Conservation (phyloP, 1,284 basidiomycete genomes). For the Ganoderma sinense region DNA sequence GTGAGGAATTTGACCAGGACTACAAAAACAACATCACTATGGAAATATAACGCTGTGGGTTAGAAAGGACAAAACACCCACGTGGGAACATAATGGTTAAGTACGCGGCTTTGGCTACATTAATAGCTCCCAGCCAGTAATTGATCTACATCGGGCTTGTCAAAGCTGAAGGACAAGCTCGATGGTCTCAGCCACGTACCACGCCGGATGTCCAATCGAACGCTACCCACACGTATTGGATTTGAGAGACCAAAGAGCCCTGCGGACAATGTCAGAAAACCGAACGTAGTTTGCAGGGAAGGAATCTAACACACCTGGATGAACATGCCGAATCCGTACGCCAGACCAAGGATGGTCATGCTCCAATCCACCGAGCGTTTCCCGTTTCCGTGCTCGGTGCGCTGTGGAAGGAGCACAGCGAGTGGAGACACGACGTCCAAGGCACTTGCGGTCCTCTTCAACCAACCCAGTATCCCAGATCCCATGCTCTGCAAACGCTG, state of each 20-base stretch:
- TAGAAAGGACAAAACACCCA: slow-evolving; percentile 39
- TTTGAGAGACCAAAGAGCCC: slow-evolving; percentile 12
- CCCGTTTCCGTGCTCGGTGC: slow-evolving; percentile 39
- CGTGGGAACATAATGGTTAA: slow-evolving; percentile 72
- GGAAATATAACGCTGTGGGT: not conserved
- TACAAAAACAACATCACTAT: not conserved
- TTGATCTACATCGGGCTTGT: slow-evolving; percentile 59
- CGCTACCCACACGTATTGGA: slow-evolving; percentile 63
- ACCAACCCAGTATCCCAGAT: slow-evolving; percentile 16
- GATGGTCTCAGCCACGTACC: slow-evolving; percentile 47
- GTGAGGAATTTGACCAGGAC: slow-evolving; percentile 40
- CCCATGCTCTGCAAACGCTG: slow-evolving; percentile 31
- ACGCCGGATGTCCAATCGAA: slow-evolving; percentile 76
- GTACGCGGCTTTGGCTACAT: slow-evolving; percentile 62
- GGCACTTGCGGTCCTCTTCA: slow-evolving; percentile 40
- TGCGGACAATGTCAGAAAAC: not conserved
- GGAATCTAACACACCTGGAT: slow-evolving; percentile 40
- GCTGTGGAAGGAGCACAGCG: slow-evolving; percentile 63
- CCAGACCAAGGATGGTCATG: slow-evolving; percentile 63
- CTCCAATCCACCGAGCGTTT: slow-evolving; percentile 66
- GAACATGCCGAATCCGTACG: slow-evolving; percentile 59
- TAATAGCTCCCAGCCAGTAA: slow-evolving; percentile 71
- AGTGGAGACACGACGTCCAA: slow-evolving; percentile 62
- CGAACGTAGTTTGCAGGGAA: not conserved
- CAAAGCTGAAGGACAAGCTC: not conserved